These are phyloP conservation scores for Theileria luwenshuni DNA, from an alignment of 169 alveolate species.

Conservation along the genomic window DNA sequence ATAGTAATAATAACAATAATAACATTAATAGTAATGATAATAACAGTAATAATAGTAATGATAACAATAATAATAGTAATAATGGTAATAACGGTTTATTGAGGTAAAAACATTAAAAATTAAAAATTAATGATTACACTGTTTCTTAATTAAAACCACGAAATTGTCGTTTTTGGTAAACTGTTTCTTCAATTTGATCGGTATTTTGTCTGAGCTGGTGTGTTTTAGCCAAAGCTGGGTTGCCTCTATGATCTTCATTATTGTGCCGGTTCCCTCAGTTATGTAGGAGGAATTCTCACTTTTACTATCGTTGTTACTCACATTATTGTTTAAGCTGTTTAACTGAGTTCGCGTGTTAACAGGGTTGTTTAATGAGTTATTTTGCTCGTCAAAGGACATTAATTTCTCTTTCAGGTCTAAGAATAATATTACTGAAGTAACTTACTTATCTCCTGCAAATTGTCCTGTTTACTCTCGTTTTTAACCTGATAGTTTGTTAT, in stretches of 20 bases:
- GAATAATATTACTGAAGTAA: too few relatives aligned
- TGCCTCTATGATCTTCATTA: conserved; percentile 41
- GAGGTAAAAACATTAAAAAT: neutral
- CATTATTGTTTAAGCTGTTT: too few relatives aligned
- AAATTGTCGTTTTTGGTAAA: conserved; percentile 29
- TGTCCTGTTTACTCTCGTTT: neutral
- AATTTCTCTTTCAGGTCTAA: too few relatives aligned
- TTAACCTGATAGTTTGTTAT: neutral
- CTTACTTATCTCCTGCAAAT: neutral
- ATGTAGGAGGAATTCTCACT: neutral
- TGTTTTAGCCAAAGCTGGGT: conserved; percentile 44
- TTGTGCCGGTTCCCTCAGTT: conserved; percentile 38
- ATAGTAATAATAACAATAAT: neutral
- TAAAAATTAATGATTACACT: neutral
- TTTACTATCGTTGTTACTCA: neutral
- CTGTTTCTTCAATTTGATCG: conserved; percentile 15
- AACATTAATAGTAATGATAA: neutral
- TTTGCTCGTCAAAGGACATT: neutral
- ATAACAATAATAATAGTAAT: neutral
- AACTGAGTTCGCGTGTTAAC: too few relatives aligned
- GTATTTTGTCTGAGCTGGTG: conserved; percentile 28
- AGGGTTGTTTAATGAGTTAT: too few relatives aligned
- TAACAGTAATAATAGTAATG: neutral
- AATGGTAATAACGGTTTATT: neutral
- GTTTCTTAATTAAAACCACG: conserved; percentile 24